Base-by-base conservation (phyloP, 2,329 filamentous ascomycete species). In the Neurospora sp. region DNA sequence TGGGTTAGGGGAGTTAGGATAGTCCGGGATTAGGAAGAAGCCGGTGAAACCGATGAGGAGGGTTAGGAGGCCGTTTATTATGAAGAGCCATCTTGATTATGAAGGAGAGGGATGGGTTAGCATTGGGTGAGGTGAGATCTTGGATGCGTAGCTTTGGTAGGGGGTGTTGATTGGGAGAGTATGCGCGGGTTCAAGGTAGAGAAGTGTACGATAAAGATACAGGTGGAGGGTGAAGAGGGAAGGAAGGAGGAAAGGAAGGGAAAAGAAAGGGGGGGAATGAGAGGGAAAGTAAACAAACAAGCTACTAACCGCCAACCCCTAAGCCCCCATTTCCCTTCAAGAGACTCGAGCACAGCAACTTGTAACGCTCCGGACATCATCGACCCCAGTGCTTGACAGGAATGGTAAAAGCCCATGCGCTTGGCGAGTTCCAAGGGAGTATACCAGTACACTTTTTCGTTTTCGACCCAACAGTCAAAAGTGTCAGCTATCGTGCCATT, bases 11-110 rank as follows among this genome's bases (percentile, higher is more conserved):
- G 75, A 77, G 42, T 80, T 81, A 0, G 82, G 82, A 10, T 83
- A 78, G 17, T 82, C 82, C 0, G 82, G 82, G 36, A 80, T 72
- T 38, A 87, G 82, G 52, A 86, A 75, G 73, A 83, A 86, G 0
- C 86, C 86, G 2, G 83, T 79, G 2, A 84, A 68, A 0, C 85
- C 84, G 10, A 87, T 82, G 0, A 83, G 81, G 2, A 87, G 79
- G 1, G 84, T 86, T 76, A 87, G 87, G 36, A 86, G 78, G 1
- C 83, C 85, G 71, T 87, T 86, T 62, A 88, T 85, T 33, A 88
- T 81, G 68, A 87, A 89, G 0, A 87, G 77, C 84, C 82, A 84
- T 36, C 73, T 73, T 58, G 8, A 28, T 58, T 58, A 4, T 58
- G 13, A n/a, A n/a, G n/a, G 6, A 17, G 36, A 46, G 17, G 7